phyloP scores from a whole-genome alignment of 2,329 filamentous ascomycete genomes.

The Orbilia quercus region DNA sequence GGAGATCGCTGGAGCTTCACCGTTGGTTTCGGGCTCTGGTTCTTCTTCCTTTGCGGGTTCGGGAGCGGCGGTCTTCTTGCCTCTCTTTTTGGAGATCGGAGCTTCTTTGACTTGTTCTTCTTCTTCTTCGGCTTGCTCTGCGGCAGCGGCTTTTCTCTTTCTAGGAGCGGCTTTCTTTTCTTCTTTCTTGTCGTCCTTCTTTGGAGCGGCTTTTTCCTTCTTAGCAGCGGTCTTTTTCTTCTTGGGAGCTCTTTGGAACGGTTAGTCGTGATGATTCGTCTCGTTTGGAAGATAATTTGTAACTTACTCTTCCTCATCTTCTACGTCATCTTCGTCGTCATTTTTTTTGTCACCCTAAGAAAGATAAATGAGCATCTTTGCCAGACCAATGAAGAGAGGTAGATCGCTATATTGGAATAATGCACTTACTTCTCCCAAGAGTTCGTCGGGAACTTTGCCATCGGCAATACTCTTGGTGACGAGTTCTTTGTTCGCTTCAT shows the following conservation, averaged over 20 bases:
- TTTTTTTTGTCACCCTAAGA: slow-evolving; percentile 18
- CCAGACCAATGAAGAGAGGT: neutral
- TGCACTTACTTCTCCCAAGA: slow-evolving; percentile 50
- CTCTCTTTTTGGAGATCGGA: slow-evolving; percentile 25
- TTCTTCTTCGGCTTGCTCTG: slow-evolving; percentile 8
- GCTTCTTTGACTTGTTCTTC: slow-evolving; percentile 13
- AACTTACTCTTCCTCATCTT: slow-evolving; percentile 46
- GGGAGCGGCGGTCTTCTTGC: slow-evolving; percentile 26
- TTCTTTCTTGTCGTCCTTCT: slow-evolving; percentile 20
- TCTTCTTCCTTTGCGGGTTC: slow-evolving; percentile 25
- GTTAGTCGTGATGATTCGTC: neutral
- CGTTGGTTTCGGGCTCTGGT: slow-evolving; percentile 19
- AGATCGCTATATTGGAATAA: neutral
- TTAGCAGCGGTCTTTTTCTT: slow-evolving; percentile 38
- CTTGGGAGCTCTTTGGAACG: slow-evolving; percentile 30
- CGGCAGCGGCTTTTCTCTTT: slow-evolving; percentile 20
- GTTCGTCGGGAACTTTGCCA: slow-evolving; percentile 48
- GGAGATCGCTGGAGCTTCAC: neutral
- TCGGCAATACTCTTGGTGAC: slow-evolving; percentile 36
- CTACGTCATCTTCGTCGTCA: slow-evolving; percentile 27
- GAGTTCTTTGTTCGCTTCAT: slow-evolving; percentile 36
- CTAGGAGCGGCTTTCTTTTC: slow-evolving; percentile 23
- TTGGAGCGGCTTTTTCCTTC: slow-evolving; percentile 30
- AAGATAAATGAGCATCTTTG: neutral
- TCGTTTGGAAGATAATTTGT: neutral